phyloP scores from a whole-genome alignment of 2,329 filamentous ascomycete genomes.

The Botrytis squamosa region DNA sequence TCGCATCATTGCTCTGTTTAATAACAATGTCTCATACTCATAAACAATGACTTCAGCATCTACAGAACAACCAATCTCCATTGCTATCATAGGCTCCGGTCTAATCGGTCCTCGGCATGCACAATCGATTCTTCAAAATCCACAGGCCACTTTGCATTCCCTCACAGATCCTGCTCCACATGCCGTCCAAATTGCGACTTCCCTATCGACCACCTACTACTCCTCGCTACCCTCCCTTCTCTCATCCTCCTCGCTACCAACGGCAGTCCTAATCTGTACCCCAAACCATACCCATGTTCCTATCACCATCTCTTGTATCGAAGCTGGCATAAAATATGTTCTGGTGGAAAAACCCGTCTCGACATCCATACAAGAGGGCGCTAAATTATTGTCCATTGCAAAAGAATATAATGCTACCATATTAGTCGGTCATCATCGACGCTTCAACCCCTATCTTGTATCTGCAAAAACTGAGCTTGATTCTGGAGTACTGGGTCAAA shows the following conservation, averaged over 20 bases:
- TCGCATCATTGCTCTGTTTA: neutral
- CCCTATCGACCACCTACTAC: neutral
- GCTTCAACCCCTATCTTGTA: slow-evolving; percentile 1
- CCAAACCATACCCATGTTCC: neutral
- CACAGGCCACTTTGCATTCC: neutral
- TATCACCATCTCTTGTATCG: slow-evolving; percentile 51
- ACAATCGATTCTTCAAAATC: neutral
- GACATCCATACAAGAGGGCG: slow-evolving; percentile 44
- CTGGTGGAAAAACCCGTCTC: slow-evolving; percentile 59
- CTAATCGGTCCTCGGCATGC: neutral
- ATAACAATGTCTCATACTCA: neutral
- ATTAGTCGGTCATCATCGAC: neutral
- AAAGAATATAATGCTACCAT: neutral
- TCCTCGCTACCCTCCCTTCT: slow-evolving; percentile 34
- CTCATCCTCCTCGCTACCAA: slow-evolving; percentile 42
- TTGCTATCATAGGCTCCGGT: slow-evolving; percentile 49
- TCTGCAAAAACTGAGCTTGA: slow-evolving; percentile 10
- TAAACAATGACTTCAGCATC: neutral
- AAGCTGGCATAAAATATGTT: slow-evolving; percentile 48
- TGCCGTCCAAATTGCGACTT: slow-evolving; percentile 3
- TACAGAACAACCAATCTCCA: slow-evolving; percentile 32
- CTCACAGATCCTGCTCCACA: neutral
- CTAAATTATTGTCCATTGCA: slow-evolving; percentile 34
- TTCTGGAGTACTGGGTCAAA: slow-evolving; percentile 44
- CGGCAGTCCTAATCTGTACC: slow-evolving; percentile 47